Conservation (phyloP, 2,329 filamentous ascomycete species). For the Alternaria angustiovoidea region DNA sequence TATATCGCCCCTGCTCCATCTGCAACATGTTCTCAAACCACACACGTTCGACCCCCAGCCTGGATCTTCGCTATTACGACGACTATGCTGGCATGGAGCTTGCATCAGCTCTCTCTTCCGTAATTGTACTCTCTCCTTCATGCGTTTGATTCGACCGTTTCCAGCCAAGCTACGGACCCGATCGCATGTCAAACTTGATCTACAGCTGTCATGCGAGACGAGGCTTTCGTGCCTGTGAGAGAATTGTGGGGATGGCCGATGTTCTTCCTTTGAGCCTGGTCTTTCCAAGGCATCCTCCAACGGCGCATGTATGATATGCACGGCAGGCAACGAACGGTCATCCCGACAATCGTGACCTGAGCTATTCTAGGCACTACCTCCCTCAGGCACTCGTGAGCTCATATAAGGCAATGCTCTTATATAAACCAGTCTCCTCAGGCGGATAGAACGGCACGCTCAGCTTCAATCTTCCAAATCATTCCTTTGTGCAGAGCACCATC, state of each 20-base stretch:
- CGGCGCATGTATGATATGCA: conserved; percentile 45
- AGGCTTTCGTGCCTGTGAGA: conserved; percentile 38
- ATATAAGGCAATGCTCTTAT: conserved; percentile 22
- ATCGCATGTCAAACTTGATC: conserved; percentile 24
- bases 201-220: conserved; percentile 27
- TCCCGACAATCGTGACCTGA: conserved; percentile 23
- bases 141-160: conserved; percentile 48
- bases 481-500: conserved; percentile 46
- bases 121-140: conserved; percentile 26
- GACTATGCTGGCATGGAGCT: conserved; percentile 26
- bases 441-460: conserved; percentile 26
- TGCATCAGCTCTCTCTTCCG: conserved; percentile 27
- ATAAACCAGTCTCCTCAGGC: conserved; percentile 29
- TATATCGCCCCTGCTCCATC: conserved; percentile 31
- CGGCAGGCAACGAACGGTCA: conserved; percentile 36
- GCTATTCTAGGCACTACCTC: conserved; percentile 17
- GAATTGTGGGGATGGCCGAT: conserved; percentile 33
- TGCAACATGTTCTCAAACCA: conserved; percentile 49
- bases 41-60: conserved; percentile 40
- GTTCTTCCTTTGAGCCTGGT: conserved; percentile 28
- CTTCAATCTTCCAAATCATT: conserved; percentile 27
- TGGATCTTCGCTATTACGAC: conserved; percentile 27
- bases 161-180: conserved; percentile 27
- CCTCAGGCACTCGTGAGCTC: conserved; percentile 18
- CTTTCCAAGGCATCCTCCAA: conserved; percentile 43